Percentiles rank a stretch among this genome's conserved stretches.
Conservation (phyloP, 169 alveolate species). For the Plasmodium cynomolgi region DNA sequence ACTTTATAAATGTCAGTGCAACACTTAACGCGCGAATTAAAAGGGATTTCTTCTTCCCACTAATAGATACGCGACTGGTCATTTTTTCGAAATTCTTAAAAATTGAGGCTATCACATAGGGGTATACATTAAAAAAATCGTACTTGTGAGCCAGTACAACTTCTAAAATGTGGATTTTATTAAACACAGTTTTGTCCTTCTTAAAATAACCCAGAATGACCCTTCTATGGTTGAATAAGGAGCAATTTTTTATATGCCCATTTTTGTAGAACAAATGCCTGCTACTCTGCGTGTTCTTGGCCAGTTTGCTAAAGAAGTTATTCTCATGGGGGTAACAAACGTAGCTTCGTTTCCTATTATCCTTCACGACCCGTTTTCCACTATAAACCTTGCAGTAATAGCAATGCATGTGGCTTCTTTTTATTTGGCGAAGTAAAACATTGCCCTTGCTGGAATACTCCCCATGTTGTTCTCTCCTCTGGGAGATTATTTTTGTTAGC, state of each 20-base stretch:
- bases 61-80: not conserved
- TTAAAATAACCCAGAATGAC: constrained; percentile 5
- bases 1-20: constrained; percentile 14
- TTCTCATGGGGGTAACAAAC: not conserved
- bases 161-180: constrained; percentile 32
- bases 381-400: constrained; percentile 4
- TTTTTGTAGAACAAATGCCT: not conserved
- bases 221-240: not conserved
- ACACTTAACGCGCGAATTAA: not conserved
- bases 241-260: not conserved
- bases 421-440: not conserved
- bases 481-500: not conserved
- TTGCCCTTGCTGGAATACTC: not conserved
- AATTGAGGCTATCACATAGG: constrained; percentile 22
- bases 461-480: not conserved
- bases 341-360: not conserved
- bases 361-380: not conserved
- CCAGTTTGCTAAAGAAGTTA: not conserved
- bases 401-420: constrained; percentile 5
- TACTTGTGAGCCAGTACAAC: not conserved
- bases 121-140: constrained; percentile 50
- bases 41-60: not conserved
- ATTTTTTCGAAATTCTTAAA: constrained; percentile 1
- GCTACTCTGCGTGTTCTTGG: not conserved
- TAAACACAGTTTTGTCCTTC: constrained; percentile 17